These are phyloP conservation scores for Suhomyces emberorum DNA, from an alignment of 805 yeast genomes.

Conservation along the genomic window DNA sequence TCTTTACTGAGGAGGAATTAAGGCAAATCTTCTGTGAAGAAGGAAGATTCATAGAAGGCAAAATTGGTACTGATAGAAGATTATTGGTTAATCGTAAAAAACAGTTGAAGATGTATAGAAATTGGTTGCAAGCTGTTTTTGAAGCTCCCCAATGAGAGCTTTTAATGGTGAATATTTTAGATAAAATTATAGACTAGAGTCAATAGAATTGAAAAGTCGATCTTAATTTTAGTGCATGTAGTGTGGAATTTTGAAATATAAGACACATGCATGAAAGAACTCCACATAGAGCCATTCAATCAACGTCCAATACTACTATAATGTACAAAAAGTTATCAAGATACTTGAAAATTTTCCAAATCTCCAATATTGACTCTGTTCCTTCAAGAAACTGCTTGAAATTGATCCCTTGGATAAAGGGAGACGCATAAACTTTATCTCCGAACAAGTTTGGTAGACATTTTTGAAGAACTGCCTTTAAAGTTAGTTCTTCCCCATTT, in stretches of 20 bases:
- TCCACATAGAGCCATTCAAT: no score
- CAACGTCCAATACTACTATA: neutral
- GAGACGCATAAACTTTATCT: slow-evolving; percentile 10
- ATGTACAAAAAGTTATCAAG: slow-evolving; percentile 36
- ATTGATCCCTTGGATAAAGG: slow-evolving; percentile 33
- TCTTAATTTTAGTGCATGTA: no score
- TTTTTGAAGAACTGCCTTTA: slow-evolving; percentile 11
- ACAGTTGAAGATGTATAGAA: slow-evolving; percentile 90
- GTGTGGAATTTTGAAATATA: no score
- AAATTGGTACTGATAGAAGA: slow-evolving; percentile 87
- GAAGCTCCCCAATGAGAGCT: slow-evolving; percentile 20
- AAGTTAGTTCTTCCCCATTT: slow-evolving; percentile 8
- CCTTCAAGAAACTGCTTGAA: slow-evolving; percentile 14
- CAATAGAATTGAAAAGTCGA: no score
- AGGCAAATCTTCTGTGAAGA: slow-evolving; percentile 57
- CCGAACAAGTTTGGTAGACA: slow-evolving; percentile 7
- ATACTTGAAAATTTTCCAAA: slow-evolving; percentile 33
- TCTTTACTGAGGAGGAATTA: slow-evolving; percentile 92
- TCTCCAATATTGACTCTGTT: slow-evolving; percentile 13
- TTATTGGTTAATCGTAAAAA: slow-evolving; percentile 88
- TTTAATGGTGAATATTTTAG: no score
- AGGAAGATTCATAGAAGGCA: slow-evolving; percentile 60
- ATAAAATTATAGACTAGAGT: no score
- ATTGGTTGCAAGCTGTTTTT: slow-evolving; percentile 95
- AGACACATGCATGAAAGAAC: no score